A percentile compares a stretch with the other conserved stretches of the same genome.
phyloP scores from a whole-genome alignment of 306 rosid species.

The Citrullus mucosospermus region DNA sequence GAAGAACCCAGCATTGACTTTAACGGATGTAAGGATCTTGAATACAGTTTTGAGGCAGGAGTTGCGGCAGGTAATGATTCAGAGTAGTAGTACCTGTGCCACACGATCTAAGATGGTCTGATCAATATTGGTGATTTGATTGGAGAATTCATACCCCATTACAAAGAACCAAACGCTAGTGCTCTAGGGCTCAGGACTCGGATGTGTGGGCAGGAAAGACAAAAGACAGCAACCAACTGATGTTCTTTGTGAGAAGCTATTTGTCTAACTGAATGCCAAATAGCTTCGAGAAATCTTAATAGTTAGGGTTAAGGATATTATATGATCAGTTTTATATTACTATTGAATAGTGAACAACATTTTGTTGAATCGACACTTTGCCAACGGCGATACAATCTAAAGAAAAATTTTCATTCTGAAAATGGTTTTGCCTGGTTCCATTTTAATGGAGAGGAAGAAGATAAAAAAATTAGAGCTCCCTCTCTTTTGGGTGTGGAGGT shows the following conservation, averaged over 20 bases:
- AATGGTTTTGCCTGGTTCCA: not conserved
- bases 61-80: not conserved
- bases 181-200: not conserved
- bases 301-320: not conserved
- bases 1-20: not conserved
- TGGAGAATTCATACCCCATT: not conserved
- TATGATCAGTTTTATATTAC: not conserved
- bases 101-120: not conserved
- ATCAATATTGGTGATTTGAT: not conserved
- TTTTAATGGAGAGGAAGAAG: not conserved
- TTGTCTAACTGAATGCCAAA: not conserved
- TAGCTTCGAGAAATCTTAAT: not conserved
- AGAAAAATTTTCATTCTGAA: not conserved
- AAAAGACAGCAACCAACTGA: too few species aligned
- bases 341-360: not conserved
- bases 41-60: not conserved
- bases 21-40: not conserved
- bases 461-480: not conserved
- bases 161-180: not conserved
- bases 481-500: too few species aligned
- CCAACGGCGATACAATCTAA: not conserved
- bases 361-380: not conserved
- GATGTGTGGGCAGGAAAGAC: not conserved
- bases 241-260: too few species aligned
- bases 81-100: not conserved